Conservation (phyloP, 306 rosid genomes). For the Senna tora region DNA sequence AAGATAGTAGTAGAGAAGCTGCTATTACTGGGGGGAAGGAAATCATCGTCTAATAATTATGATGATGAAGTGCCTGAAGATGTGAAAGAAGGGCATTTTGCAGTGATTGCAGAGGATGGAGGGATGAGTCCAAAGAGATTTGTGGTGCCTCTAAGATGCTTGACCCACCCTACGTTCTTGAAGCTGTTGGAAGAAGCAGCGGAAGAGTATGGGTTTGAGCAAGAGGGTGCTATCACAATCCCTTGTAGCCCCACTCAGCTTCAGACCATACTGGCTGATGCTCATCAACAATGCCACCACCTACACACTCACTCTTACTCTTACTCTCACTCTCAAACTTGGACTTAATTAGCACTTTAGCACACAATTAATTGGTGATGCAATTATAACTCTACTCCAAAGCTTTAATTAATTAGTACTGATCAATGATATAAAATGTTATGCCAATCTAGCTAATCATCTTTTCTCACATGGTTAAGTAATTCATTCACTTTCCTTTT, state of each 20-base stretch:
- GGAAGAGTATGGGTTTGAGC: conserved; percentile 76
- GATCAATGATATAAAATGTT: conserved; percentile 9
- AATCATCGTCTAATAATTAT: not conserved
- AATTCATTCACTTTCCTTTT: not conserved
- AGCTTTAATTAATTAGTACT: conserved; percentile 40
- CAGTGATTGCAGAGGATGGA: conserved; percentile 62
- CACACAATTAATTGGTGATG: no score
- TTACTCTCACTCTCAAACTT: no score
- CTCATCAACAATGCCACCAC: conserved; percentile 35
- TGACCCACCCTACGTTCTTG: conserved; percentile 58
- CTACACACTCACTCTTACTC: not conserved
- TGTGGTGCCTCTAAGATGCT: conserved; percentile 64
- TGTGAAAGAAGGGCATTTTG: conserved; percentile 82
- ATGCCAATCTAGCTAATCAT: not conserved
- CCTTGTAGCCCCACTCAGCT: conserved; percentile 72
- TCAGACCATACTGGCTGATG: conserved; percentile 54
- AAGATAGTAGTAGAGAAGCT: conserved; percentile 57
- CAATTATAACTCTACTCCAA: no score
- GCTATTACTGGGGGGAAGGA: conserved; percentile 38
- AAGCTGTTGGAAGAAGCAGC: conserved; percentile 66
- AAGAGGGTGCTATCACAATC: conserved; percentile 63
- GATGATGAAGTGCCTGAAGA: conserved; percentile 48
- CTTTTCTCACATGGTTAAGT: not conserved
- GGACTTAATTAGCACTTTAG: no score
- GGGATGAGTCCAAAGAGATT: conserved; percentile 60